Evolutionary conservation across 2,329 filamentous ascomycete genomes (phyloP).

Genomic region (Monosporascus sp.): DNA sequence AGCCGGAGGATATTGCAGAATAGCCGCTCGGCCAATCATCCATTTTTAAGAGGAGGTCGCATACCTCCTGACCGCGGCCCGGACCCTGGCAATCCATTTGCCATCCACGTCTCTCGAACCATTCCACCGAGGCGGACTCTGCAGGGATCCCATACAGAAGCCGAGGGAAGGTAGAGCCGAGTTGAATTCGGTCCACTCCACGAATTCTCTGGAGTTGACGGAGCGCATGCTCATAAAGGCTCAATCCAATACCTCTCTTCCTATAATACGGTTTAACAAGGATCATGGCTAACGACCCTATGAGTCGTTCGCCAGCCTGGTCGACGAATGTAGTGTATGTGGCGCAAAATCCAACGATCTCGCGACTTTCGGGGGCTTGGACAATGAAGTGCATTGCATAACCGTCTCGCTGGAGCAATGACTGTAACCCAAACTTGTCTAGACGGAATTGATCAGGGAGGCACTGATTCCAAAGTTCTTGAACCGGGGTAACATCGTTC

Average conservation of each 20-base stretch:
- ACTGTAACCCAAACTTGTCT: slow-evolving; percentile 33
- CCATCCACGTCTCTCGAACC: slow-evolving; percentile 53
- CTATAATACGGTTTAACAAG: slow-evolving; percentile 45
- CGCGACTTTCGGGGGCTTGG: slow-evolving; percentile 36
- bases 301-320: slow-evolving; percentile 43
- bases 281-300: slow-evolving; percentile 51
- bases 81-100: slow-evolving; percentile 35
- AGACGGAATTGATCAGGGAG: slow-evolving; percentile 42
- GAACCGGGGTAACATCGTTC: slow-evolving; percentile 28
- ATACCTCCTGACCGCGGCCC: slow-evolving; percentile 43
- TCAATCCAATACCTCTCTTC: slow-evolving; percentile 45
- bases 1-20: slow-evolving; percentile 28
- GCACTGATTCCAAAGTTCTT: slow-evolving; percentile 42
- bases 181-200: slow-evolving; percentile 48
- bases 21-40: slow-evolving; percentile 40
- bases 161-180: slow-evolving; percentile 55
- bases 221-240: slow-evolving; percentile 47
- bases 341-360: slow-evolving; percentile 52
- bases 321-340: slow-evolving; percentile 55
- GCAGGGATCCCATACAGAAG: slow-evolving; percentile 49
- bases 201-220: slow-evolving; percentile 42
- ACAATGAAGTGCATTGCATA: slow-evolving; percentile 54
- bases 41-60: slow-evolving; percentile 50
- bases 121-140: slow-evolving; percentile 37
- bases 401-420: slow-evolving; percentile 47